Conservation (phyloP, 331 rosid genomes). For the Erythrophleum ivorense region DNA sequence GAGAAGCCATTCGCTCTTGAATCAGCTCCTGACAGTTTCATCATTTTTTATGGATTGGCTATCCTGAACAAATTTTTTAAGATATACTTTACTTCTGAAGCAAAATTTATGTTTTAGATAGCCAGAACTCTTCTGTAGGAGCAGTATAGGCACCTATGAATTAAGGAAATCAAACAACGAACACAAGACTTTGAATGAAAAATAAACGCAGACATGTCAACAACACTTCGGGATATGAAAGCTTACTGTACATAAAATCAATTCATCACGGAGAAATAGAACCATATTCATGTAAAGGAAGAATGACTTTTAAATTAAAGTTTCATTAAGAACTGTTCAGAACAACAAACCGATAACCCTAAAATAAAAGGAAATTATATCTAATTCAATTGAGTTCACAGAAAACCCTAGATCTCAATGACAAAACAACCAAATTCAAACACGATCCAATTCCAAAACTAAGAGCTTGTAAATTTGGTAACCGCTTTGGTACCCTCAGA, state of each 20-base stretch:
- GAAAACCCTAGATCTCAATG: slow-evolving; percentile 9
- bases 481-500: slow-evolving; percentile 88
- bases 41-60: too few relatives aligned
- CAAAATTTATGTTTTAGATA: too few relatives aligned
- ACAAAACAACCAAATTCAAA: not conserved
- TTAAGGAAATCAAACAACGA: too few relatives aligned
- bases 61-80: too few relatives aligned
- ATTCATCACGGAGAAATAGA: not conserved
- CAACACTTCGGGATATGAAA: not conserved
- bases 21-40: too few relatives aligned
- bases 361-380: not conserved
- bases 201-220: too few relatives aligned
- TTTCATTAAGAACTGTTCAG: slow-evolving; percentile 32
- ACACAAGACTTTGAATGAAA: too few relatives aligned
- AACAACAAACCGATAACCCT: slow-evolving; percentile 20
- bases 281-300: not conserved
- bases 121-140: too few relatives aligned
- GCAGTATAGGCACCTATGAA: too few relatives aligned
- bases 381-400: not conserved
- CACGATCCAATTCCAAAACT: not conserved
- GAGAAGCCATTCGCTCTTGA: too few relatives aligned
- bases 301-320: not conserved
- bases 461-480: slow-evolving; percentile 81
- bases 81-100: too few relatives aligned
- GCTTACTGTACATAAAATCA: too few relatives aligned